These are phyloP conservation scores for Phymatotrichopsis omnivora DNA, from an alignment of 2,329 filamentous ascomycete species.

Conservation along the genomic window DNA sequence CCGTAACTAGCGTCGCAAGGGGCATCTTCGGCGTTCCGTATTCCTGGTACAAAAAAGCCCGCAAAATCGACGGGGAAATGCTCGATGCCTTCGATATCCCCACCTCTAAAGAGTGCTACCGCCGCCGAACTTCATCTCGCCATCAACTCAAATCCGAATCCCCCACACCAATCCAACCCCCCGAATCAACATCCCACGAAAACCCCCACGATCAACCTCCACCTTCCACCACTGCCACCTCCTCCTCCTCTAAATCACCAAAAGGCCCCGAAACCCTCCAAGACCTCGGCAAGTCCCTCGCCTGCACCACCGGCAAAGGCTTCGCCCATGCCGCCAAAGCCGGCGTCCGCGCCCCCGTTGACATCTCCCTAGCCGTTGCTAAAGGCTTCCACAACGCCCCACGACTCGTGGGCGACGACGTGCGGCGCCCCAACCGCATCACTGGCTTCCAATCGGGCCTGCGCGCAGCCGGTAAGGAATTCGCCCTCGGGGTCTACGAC, in stretches of 20 bases:
- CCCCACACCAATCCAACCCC: conserved; percentile 1
- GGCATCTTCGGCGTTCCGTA: conserved; percentile 56
- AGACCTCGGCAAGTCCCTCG: too few relatives aligned
- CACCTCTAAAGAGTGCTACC: conserved; percentile 8
- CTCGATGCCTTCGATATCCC: conserved; percentile 9
- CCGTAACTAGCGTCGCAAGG: conserved; percentile 53
- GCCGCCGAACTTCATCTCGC: background rate
- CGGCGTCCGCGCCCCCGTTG: conserved; percentile 34
- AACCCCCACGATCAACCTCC: conserved; percentile 23
- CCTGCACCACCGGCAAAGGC: conserved; percentile 36
- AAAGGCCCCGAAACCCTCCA: conserved; percentile 40
- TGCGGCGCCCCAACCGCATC: conserved; percentile 52
- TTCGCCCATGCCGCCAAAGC: conserved; percentile 44
- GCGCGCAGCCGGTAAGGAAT: conserved; percentile 50
- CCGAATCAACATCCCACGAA: too few relatives aligned
- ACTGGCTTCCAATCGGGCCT: conserved; percentile 56
- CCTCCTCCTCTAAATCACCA: conserved; percentile 29
- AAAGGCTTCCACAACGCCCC: conserved; percentile 44
- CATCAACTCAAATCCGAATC: conserved; percentile 2
- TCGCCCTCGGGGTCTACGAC: conserved; percentile 55
- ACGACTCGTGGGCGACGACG: conserved; percentile 58
- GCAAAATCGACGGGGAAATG: conserved; percentile 15
- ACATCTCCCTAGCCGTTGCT: conserved; percentile 40
- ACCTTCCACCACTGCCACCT: conserved; percentile 28
- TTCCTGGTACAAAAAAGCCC: conserved; percentile 42